Base-by-base conservation (phyloP, 2,329 filamentous ascomycete species). In the Basipetospora sp. region DNA sequence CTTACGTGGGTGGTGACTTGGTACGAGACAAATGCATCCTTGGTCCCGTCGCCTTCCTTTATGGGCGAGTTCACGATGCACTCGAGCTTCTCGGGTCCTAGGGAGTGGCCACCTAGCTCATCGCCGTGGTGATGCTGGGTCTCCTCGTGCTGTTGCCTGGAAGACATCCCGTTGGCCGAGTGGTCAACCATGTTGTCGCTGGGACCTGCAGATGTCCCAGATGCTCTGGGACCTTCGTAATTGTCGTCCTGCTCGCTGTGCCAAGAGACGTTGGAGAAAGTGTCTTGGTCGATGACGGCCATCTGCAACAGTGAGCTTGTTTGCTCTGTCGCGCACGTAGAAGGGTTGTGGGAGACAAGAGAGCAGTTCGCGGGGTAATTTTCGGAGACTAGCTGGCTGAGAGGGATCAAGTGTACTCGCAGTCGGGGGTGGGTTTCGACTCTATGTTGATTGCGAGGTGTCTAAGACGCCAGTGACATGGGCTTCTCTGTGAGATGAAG, bases 1-100 rank as follows among this genome's bases (percentile, higher is more conserved):
- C 57, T 20, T 64, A 93, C 87, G 60, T 87, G 70, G 38, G 90
- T 94, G 31, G 83, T 90, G 46, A 98, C 83, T 35, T 92, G 68
- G 56, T 98, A 98, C 9, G 90, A 96, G 41, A 96, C 80, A 62
- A 93, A 98, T 38, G 85, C 81, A 59, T 94, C 90, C 59, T 94
- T 94, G 42, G 87, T 92, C 34, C 90, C 88, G 52, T 94, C 85
- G 52, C 88, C 90, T 65, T 96, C 90, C 60, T 94, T 96, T 58
- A 88, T 72, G 15, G 90, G 86, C 41, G 78, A 73, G 39, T 76
- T 74, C 14, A 98, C 88, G 14, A 65, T 75, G 55, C 87, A 94
- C 53, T 93, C 81, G 31, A 98, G 69, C 40, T 74, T 70, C 47
- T 92, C 88, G 17, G 34, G 30, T 8, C 39, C 39, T 17, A 37